Base-by-base conservation (phyloP, 306 rosid genomes). In the Senna tora region DNA sequence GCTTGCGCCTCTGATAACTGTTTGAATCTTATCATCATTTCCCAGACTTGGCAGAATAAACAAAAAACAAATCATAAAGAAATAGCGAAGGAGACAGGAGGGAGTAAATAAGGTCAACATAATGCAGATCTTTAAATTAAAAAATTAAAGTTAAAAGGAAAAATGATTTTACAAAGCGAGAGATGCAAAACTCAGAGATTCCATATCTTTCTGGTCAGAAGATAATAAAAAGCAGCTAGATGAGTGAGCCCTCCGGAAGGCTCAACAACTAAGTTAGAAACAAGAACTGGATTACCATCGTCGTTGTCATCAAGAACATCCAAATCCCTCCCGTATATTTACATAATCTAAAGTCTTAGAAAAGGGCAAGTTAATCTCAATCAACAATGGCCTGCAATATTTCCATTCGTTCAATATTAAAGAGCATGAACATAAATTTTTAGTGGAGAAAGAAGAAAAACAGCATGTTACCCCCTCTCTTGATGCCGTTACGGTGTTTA, bases 21-120 rank as follows among this genome's bases (percentile, higher is more conserved):
- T 83, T 81, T 81, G 81, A 89, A 76, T 82, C 65, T 87, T 83
- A 75, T 89, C 93, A 82, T 85, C 92, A 85, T 84, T 90, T 87
- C 94, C 97, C 84, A 90, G 75, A 81, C 73, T 58, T 64, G 47
- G 38, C 79, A 57, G 47, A 77, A 60, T 25, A 78, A 71, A 60
- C 74, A 70, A 73, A 70, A 72, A 83, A 73, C 22, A 15, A 63
- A 50, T 4, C 25, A 59, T 16, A 25, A 42, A 30, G 22, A 41
- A 39, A 56, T 45, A 11, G 58, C 54, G 75, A 71, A 67, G 72
- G 81, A 15, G 85, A 84, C 86, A 55, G 21, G 30, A 42, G 10
- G 8, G 6, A 33, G 79, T 19, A 68, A 84, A 85, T 85, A 85
- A 83, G 73, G 80, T 54, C 81, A 75, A 69, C 77, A 75, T 66